Percentiles rank a stretch among this genome's conserved stretches.
Conservation (phyloP, 164 flowering plant genomes). For the Paratinospora sagittata region DNA sequence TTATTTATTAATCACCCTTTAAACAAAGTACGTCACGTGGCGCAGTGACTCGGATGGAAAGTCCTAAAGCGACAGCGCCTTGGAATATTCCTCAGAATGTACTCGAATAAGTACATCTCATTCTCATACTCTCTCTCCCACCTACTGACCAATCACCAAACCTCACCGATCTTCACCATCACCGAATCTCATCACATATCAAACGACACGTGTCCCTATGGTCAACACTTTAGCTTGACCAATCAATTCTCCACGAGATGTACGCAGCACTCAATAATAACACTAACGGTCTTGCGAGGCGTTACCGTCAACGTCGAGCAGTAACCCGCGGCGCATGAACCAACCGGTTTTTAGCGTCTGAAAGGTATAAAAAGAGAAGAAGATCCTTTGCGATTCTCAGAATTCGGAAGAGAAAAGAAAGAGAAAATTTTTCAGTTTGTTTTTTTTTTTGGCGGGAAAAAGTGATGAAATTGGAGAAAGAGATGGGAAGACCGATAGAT, state of each 20-base stretch:
- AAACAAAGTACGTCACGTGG: neutral
- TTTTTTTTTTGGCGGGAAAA: neutral
- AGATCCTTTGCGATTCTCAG: slow-evolving; percentile 12
- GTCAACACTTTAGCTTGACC: neutral
- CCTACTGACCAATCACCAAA: neutral
- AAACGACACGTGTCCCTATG: neutral
- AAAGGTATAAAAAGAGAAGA: slow-evolving; percentile 3
- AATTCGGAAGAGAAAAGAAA: too few species aligned
- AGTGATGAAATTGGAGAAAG: slow-evolving; percentile 14
- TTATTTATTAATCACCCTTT: neutral
- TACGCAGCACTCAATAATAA: neutral
- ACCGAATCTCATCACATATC: neutral
- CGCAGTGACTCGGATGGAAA: neutral
- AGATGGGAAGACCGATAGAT: slow-evolving; percentile 26
- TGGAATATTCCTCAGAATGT: slow-evolving; percentile 14
- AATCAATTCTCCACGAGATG: neutral
- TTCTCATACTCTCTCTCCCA: neutral
- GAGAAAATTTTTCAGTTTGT: neutral
- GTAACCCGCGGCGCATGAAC: slow-evolving; percentile 5
- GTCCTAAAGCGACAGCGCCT: neutral
- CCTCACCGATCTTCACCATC: neutral
- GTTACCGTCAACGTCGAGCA: too few species aligned
- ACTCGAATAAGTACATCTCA: neutral
- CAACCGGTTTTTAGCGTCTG: neutral
- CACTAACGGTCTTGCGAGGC: neutral